A percentile compares a stretch with the other conserved stretches of the same genome.
phyloP scores from a whole-genome alignment of 495 filamentous ascomycete species.

The Neurospora discreta region DNA sequence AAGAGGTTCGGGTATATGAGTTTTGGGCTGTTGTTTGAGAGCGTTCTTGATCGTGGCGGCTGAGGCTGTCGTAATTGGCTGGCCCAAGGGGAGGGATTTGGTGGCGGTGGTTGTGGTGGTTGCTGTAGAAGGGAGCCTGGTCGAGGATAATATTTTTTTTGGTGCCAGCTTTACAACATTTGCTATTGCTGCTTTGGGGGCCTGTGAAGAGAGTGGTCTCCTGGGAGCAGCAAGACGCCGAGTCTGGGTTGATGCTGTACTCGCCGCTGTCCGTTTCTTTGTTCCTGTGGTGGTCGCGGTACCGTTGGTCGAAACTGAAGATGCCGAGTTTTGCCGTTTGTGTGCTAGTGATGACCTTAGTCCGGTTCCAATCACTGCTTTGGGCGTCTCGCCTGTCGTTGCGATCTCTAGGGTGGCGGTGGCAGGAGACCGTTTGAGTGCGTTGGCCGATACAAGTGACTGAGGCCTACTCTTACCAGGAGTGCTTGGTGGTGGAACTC shows the following conservation, averaged over 20 bases:
- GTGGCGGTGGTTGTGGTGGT: constrained; percentile 1
- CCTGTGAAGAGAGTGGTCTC: not conserved
- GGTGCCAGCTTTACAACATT: not conserved
- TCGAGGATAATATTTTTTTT: not conserved
- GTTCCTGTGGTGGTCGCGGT: not conserved
- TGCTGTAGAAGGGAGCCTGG: constrained; percentile 1
- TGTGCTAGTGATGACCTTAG: not conserved
- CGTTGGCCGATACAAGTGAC: not conserved
- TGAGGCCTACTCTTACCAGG: not conserved
- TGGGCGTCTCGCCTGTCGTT: not conserved
- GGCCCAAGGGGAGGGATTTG: not conserved
- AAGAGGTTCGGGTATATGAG: constrained; percentile 1
- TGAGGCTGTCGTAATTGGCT: not conserved
- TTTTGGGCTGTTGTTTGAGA: constrained; percentile 9
- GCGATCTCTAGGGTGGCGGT: not conserved
- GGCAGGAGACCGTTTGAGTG: not conserved
- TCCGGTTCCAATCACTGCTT: not conserved
- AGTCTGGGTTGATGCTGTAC: constrained; percentile 9
- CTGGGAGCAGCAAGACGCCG: not conserved
- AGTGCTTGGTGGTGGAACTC: not conserved
- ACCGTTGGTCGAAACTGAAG: not conserved
- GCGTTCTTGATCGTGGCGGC: not conserved
- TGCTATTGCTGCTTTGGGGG: not conserved
- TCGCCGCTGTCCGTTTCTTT: not conserved
- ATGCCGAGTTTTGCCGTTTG: not conserved